Evolutionary conservation across 805 yeast species (phyloP).

Genomic region (Hanseniaspora nectarophila): DNA sequence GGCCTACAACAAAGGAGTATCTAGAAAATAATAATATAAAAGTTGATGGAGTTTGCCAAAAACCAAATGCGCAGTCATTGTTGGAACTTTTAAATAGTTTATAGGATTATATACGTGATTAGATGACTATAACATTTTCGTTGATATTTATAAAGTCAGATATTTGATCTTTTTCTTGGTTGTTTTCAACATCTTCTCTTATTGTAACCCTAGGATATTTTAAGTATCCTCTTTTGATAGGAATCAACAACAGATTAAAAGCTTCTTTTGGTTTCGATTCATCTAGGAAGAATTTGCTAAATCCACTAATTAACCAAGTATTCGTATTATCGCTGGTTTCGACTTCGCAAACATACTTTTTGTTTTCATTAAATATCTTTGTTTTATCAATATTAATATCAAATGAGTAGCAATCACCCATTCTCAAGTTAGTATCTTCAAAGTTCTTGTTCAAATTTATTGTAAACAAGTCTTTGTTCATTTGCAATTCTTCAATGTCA

Average conservation of each 20-base stretch:
- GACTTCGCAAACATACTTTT: slow-evolving; percentile 37
- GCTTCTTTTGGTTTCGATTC: slow-evolving; percentile 23
- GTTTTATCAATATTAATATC: neutral
- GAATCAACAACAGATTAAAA: slow-evolving; percentile 42
- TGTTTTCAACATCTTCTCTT: slow-evolving; percentile 18
- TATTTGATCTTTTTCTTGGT: neutral
- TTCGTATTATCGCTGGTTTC: slow-evolving; percentile 24
- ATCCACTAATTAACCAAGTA: slow-evolving; percentile 80
- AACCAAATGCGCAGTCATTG: slow-evolving; percentile 59
- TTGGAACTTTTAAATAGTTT: slow-evolving; percentile 27
- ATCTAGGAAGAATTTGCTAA: slow-evolving; percentile 38
- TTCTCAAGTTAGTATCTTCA: neutral
- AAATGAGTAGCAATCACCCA: slow-evolving; percentile 11
- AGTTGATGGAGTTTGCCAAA: slow-evolving; percentile 54
- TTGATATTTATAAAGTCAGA: slow-evolving; percentile 9
- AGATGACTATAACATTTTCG: slow-evolving; percentile 10
- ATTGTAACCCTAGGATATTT: slow-evolving; percentile 52
- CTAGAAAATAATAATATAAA: slow-evolving; percentile 39
- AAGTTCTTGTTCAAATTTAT: neutral
- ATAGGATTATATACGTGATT: neutral
- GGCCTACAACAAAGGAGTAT: slow-evolving; percentile 77
- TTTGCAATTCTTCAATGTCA: neutral
- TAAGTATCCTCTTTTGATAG: slow-evolving; percentile 64
- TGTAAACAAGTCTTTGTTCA: neutral
- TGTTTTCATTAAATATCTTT: neutral